Percentiles rank a stretch among this genome's conserved stretches.
Evolutionary conservation across 352 stramenopile species (phyloP).

Genomic region (Pelagophyceae sp.): DNA sequence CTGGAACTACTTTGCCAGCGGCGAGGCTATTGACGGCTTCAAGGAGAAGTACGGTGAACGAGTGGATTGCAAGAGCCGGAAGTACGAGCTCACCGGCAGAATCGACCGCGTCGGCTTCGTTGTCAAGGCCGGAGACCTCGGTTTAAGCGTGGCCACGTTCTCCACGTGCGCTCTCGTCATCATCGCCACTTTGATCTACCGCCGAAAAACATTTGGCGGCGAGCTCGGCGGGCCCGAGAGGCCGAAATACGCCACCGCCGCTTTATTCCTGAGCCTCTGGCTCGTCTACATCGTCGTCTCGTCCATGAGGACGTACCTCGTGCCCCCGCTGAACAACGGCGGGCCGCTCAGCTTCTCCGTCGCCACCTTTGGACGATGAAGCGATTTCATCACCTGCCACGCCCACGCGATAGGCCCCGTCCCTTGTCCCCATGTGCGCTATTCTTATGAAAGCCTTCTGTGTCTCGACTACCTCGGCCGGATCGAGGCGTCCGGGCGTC

Average conservation of each 20-base stretch:
- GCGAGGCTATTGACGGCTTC: background rate
- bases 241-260: background rate
- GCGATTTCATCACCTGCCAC: no score
- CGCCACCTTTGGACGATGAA: no score
- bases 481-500: no score
- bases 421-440: no score
- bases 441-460: no score
- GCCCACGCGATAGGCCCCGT: no score
- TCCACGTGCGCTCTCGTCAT: slow-evolving; percentile 21
- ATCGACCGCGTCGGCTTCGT: slow-evolving; percentile 22
- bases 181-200: slow-evolving; percentile 23
- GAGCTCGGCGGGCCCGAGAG: slow-evolving; percentile 6
- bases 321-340: no score
- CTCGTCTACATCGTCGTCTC: slow-evolving; percentile 9
- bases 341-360: no score
- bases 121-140: slow-evolving; percentile 24
- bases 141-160: slow-evolving; percentile 27
- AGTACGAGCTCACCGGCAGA: background rate
- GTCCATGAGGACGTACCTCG: no score
- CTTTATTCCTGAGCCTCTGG: background rate
- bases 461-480: no score
- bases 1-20: slow-evolving; percentile 19
- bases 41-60: slow-evolving; percentile 22
- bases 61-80: background rate
- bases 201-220: slow-evolving; percentile 21